These are phyloP conservation scores for Anaeromyces robustus DNA, from an alignment of 192 early-diverging fungal species.

Conservation along the genomic window DNA sequence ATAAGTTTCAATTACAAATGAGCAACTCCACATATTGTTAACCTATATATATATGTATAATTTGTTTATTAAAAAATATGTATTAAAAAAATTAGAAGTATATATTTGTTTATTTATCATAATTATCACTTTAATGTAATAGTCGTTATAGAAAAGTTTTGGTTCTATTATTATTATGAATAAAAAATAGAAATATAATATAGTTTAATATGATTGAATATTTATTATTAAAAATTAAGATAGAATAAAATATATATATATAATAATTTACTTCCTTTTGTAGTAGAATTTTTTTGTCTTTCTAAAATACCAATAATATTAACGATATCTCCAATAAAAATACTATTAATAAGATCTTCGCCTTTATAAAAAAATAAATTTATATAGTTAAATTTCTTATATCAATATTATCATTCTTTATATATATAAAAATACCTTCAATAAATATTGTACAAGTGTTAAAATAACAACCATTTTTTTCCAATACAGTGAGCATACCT, in stretches of 20 bases:
- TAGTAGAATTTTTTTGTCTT: neutral
- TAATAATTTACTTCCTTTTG: neutral
- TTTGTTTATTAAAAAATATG: too few relatives aligned
- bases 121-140: neutral
- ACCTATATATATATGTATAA: neutral
- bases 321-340: neutral
- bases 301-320: neutral
- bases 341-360: neutral
- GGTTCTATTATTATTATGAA: neutral
- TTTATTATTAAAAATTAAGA: neutral
- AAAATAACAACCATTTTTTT: neutral
- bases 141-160: neutral
- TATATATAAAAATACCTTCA: neutral
- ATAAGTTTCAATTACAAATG: neutral
- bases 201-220: too few relatives aligned
- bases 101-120: too few relatives aligned
- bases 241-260: neutral
- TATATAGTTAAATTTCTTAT: too few relatives aligned
- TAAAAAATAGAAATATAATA: too few relatives aligned
- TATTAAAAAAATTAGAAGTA: too few relatives aligned
- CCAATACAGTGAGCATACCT: neutral
- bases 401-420: too few relatives aligned
- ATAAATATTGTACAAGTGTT: neutral
- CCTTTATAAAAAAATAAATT: neutral
- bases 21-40: neutral